Conservation (phyloP, 139 green algal genomes). For the Spirogloea muscicola region DNA sequence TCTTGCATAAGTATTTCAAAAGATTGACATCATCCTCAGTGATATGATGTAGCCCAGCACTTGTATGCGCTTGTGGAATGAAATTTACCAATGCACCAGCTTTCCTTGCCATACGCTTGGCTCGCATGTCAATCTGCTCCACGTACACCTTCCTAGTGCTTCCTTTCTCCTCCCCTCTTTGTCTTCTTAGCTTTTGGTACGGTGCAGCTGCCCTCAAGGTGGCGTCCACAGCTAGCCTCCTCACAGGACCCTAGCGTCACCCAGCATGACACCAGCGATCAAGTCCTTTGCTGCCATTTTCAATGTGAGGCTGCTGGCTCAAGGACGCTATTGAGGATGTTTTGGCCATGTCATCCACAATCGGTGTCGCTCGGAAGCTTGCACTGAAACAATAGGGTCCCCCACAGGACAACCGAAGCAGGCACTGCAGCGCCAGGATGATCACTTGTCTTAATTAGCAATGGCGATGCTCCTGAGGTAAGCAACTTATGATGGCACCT, state of each 20-base stretch:
- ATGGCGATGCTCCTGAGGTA: neutral
- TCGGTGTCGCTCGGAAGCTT: no score
- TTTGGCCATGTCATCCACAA: no score
- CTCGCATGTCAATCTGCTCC: constrained; percentile 93
- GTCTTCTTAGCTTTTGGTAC: constrained; percentile 76
- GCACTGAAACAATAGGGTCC: no score
- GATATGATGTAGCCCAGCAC: no score
- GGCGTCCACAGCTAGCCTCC: constrained; percentile 94
- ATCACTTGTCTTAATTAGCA: neutral
- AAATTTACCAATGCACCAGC: constrained; percentile 73
- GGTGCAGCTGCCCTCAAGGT: constrained; percentile 91
- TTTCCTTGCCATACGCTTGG: constrained; percentile 95
- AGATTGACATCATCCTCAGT: no score
- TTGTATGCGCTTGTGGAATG: no score
- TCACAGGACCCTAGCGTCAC: constrained; percentile 57
- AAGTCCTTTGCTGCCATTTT: neutral
- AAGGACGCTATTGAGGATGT: no score
- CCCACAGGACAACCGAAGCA: no score
- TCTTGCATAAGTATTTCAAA: no score
- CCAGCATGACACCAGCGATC: neutral
- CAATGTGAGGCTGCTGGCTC: no score
- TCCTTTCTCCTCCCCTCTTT: constrained; percentile 38
- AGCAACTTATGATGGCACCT: constrained; percentile 41
- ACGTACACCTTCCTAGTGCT: constrained; percentile 81
- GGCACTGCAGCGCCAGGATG: neutral